These are phyloP conservation scores for Pachysolen tannophilus DNA, from an alignment of 805 yeast genomes.

Conservation along the genomic window DNA sequence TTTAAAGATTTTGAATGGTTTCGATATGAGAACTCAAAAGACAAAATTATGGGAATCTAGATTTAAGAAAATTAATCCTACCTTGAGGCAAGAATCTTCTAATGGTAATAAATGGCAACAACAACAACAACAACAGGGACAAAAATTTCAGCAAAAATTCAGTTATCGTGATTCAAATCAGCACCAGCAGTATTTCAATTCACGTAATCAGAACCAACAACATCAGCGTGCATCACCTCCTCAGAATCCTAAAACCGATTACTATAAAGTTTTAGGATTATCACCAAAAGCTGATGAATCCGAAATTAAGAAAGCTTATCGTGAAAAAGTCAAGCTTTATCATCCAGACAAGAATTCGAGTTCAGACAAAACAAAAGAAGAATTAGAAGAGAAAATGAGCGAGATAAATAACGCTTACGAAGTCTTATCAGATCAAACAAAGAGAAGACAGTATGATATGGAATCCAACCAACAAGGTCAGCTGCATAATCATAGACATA, in stretches of 20 bases:
- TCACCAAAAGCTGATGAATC: constrained; percentile 56
- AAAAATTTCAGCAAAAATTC: constrained; percentile 38
- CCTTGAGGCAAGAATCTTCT: constrained; percentile 22
- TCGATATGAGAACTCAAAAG: constrained; percentile 27
- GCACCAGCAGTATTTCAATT: constrained; percentile 17
- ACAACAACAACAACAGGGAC: constrained; percentile 37
- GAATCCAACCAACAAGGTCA: too few species aligned
- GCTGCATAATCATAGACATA: too few species aligned
- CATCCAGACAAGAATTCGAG: constrained; percentile 87
- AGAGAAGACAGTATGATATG: constrained; percentile 63
- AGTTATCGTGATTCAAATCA: constrained; percentile 30
- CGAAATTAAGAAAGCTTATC: constrained; percentile 74
- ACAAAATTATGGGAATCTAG: constrained; percentile 31
- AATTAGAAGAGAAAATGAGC: constrained; percentile 80
- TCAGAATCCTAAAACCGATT: constrained; percentile 42
- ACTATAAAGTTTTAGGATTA: constrained; percentile 72
- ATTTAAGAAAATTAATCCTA: constrained; percentile 24
- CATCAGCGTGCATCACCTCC: constrained; percentile 25
- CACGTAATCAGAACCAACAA: constrained; percentile 29
- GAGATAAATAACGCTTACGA: constrained; percentile 92
- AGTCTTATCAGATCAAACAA: constrained; percentile 59
- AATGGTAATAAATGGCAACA: too few species aligned
- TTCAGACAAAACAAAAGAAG: constrained; percentile 54
- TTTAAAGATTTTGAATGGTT: constrained; percentile 24
- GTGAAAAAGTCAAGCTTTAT: constrained; percentile 67